Percentiles rank a stretch among this genome's conserved stretches.
These are phyloP conservation scores for Raffaelea arxii DNA, from an alignment of 2,329 filamentous ascomycete genomes.

Conservation along the genomic window DNA sequence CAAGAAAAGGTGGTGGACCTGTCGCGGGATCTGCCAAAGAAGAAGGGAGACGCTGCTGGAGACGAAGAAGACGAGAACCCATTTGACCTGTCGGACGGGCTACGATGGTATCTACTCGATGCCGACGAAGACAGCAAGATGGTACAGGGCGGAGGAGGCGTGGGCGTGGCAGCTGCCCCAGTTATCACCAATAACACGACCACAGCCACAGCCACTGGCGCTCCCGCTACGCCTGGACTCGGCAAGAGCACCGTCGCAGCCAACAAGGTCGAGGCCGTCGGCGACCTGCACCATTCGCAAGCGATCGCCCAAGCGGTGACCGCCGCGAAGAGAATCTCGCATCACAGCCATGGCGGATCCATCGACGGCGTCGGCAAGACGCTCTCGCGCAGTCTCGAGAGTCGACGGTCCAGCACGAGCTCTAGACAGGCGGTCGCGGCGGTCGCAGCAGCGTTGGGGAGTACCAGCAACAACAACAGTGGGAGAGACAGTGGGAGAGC, in stretches of 20 bases:
- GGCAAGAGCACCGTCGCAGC: conserved; percentile 87
- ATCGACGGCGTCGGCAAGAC: conserved; percentile 69
- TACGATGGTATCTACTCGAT: conserved; percentile 94
- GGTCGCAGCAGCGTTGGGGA: conserved; percentile 13
- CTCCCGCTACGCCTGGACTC: conserved; percentile 83
- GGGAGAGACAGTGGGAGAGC: no score
- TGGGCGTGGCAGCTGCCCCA: no score
- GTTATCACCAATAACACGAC: no score
- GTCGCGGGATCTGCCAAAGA: conserved; percentile 55
- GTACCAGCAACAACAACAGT: no score
- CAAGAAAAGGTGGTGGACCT: conserved; percentile 92
- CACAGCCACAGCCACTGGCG: no score
- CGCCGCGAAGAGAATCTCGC: conserved; percentile 28
- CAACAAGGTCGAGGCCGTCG: conserved; percentile 77
- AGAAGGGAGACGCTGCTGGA: conserved; percentile 40
- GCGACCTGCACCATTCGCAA: conserved; percentile 58
- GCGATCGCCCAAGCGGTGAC: no score
- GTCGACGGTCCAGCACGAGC: conserved; percentile 75
- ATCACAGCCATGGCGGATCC: conserved; percentile 27
- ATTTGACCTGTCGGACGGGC: conserved; percentile 87
- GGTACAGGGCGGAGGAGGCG: no score
- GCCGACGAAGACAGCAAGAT: conserved; percentile 86
- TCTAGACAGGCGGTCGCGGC: conserved; percentile 31
- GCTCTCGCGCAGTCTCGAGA: conserved; percentile 80
- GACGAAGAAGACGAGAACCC: conserved; percentile 84